These are phyloP conservation scores for Aspergillus taichungensis DNA, from an alignment of 495 filamentous ascomycete genomes.

Conservation along the genomic window DNA sequence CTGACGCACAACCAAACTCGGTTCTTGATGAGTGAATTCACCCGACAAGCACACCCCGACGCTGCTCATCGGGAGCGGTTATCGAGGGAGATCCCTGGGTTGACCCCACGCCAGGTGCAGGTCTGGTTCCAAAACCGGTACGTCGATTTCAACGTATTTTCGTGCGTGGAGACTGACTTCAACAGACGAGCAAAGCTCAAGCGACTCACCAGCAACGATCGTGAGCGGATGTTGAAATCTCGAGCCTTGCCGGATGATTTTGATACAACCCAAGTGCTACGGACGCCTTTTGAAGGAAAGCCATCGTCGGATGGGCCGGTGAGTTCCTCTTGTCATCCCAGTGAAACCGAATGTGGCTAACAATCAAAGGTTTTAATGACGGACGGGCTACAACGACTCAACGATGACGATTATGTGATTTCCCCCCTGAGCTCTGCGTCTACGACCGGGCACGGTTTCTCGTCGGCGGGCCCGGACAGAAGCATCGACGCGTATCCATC, in stretches of 20 bases:
- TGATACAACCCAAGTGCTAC: constrained; percentile 81
- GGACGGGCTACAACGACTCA: constrained; percentile 26
- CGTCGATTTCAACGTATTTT: constrained; percentile 14
- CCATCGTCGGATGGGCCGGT: constrained; percentile 25
- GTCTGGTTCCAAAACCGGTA: constrained; percentile 99
- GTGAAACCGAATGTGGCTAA: constrained; percentile 11
- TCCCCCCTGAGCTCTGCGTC: constrained; percentile 39
- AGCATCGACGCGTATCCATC: constrained; percentile 20
- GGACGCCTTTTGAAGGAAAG: constrained; percentile 53
- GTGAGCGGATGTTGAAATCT: constrained; percentile 90
- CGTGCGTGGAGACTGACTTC: constrained; percentile 16
- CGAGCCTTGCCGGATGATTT: constrained; percentile 86
- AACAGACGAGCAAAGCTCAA: constrained; percentile 88
- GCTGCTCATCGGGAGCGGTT: constrained; percentile 85
- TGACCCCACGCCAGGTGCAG: constrained; percentile 91
- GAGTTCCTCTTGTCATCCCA: constrained; percentile 20
- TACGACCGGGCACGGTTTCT: constrained; percentile 32
- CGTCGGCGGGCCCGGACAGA: constrained; percentile 22
- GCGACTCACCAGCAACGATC: constrained; percentile 84
- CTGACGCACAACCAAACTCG: constrained; percentile 95
- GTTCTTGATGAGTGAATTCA: constrained; percentile 96
- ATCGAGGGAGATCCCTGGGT: constrained; percentile 83
- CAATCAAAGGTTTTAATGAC: constrained; percentile 26
- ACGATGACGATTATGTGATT: constrained; percentile 36
- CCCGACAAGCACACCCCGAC: constrained; percentile 90